Base-by-base conservation (phyloP, 1,139 yeast genomes). In the Blastobotrys ciferrii region DNA sequence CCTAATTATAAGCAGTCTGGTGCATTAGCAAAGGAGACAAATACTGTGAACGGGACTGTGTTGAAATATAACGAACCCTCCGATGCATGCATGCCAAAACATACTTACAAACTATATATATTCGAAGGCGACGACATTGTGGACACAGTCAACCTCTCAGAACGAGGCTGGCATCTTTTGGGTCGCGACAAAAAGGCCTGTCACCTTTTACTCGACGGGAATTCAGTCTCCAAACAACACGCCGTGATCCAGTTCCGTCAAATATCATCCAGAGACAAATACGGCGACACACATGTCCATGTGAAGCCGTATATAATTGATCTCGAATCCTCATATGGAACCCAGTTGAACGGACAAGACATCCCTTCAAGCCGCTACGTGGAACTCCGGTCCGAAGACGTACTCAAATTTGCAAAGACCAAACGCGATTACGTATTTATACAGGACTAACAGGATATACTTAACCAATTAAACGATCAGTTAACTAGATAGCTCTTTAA, bases 291-390 rank as follows among this genome's bases (percentile, higher is more conserved):
- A 11, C 46, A 45, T 3, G 49, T 47, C 4, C 32, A 50, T 17
- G 55, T 68, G 11, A 61, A 60, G 32, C 74, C 78, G 2, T 80
- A 77, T 52, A 46, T 81, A 4, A 72, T 80, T 32, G 85, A 80
- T 55, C 61, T 81, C 23, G 76, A 73, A 17, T 76, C 82, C 1
- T 70, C 80, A 2, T 75, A 78, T 54, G 83, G 84, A 0, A 78
- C 84, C 0, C 64, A 64, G 41, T 58, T 81, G 33, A 80, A 80
- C 57, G 76, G 71, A 12, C 67, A 67, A 4, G 66, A 62, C 23
- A 58, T 80, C 0, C 82, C 82, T 1, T 53, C 66, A 0, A 65
- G 73, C 15, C 62, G 80, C 33, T 80, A 69, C 54, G 67, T 80
- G 11, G 81, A 80, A 58, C 61, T 81, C 43, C 66, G 63, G 46